Evolutionary conservation across 176 grass and related monocot species (phyloP), one percentile per base, ranked within the genome.

Genomic region (Oryza coarctata): DNA sequence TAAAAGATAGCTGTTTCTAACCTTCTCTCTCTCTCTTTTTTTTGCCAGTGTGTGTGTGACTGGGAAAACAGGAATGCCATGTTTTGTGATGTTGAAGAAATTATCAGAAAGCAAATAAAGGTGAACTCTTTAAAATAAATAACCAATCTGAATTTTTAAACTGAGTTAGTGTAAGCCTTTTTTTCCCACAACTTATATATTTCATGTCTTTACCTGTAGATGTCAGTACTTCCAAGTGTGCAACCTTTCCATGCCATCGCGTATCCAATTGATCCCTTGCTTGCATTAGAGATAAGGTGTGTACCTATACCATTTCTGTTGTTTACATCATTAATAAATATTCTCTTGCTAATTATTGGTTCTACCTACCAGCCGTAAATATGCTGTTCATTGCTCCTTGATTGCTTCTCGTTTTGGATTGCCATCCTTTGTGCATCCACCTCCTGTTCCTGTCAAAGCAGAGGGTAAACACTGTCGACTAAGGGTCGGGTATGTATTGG

Each of bases 191-290:
- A 79, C 35, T 79, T 62, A 61, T 68, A 28, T 77, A 27, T 66
- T 57, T 70, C 41, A 44, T 39, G 22, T 65, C 26, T 29, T 82
- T 72, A 72, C 14, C 20, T 71, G 41, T 39, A 91, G 82, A 84
- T 83, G 73, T 60, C 29, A 35, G 70, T 97, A 82, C 91, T 97
- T 73, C 94, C 94, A 75, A 93, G 94, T 75, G 94, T 97, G 81
- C 94, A 97, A 73, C 94, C 94, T 85, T 97, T 97, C 84, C 94
- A 97, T 91, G 94, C 94, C 72, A 97, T 97, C 73, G 94, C 94
- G 63, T 97, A 97, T 71, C 94, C 94, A 64, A 91, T 97, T 14
- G 89, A 97, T 80, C 88, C 91, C 2, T 74, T 91, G 20, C 84
- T 97, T 87, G 94, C 94, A 8, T 81, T 97, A 75, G 94, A 97